Evolutionary conservation across 2,329 filamentous ascomycete genomes (phyloP), one percentile per base, ranked within the genome.

Genomic region (Metarhizium album): DNA sequence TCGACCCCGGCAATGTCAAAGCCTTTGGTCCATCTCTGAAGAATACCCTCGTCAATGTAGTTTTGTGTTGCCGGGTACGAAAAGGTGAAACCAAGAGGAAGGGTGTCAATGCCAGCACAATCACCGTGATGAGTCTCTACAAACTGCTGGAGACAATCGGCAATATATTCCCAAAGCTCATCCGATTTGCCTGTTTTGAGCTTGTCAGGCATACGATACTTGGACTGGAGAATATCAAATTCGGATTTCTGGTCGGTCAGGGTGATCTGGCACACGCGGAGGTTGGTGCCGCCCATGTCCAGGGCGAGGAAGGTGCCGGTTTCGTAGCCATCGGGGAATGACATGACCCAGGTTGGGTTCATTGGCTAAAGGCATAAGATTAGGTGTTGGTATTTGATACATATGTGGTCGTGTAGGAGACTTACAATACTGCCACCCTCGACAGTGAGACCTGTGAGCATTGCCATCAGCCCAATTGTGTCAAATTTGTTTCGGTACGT

Each of bases 261-360:
- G 53, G 84, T 88, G 63, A 97, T 91, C 69, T 95, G 87, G 69
- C 91, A 96, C 57, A 97, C 90, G 66, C 91, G 86, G 55, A 96
- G 73, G 69, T 97, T 97, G 62, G 91, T 97, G 60, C 91, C 91
- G 52, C 91, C 91, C 86, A 97, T 94, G 65, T 97, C 91, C 42
- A 97, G 76, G 50, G 91, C 90, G 38, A 97, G 75, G 67, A 83
- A 95, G 14, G 85, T 93, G 54, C 91, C 91, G 8, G 83, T 87
- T 69, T 96, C 91, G 58, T 90, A 70, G 57, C 91, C 91, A 64
- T 85, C 86, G 22, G 91, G 91, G 67, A 89, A 89, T 45, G 80
- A 80, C 82, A 95, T 90, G 56, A 94, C 90, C 91, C 91, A 96
- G 51, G 90, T 95, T 53, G 91, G 87, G 72, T 96, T 96, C 91